Base-by-base conservation (phyloP, 2,329 filamentous ascomycete species). In the Curvularia sp. region DNA sequence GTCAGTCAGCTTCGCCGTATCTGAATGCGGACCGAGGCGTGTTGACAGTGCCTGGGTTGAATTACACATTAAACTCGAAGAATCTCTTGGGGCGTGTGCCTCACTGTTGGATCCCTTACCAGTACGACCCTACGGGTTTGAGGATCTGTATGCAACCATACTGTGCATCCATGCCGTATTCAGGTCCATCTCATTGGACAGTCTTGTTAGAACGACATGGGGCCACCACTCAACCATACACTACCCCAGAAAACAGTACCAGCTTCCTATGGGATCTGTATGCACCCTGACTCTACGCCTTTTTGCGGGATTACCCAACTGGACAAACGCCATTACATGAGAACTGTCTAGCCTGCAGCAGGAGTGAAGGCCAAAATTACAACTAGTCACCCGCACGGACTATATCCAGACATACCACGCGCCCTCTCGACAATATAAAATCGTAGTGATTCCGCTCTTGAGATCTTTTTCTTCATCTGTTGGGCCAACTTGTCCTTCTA, bases 231-330 rank as follows among this genome's bases (percentile, higher is more conserved):
- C 51, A 61, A 36, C 60, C 66, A 59, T 66, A 67, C 61, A 49
- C 54, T 65, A 70, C 71, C 63, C 69, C 63, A 65, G 69, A 59
- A 60, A 65, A 49, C 41, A 12, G 55, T 57, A 55, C 60, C 54
- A 32, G 34, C 55, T 55, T 48, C 42, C 53, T 53, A 51, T 51
- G 58, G 48, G 57, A 61, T 60, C 52, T 36, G 32, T 43, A 49
- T 49, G 49, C 53, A 54, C 49, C 45, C 46, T 52, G 53, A 32
- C 34, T 45, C 46, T 68, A 63, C 55, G 65, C 56, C 66, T 64
- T 60, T 67, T 68, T 72, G 71, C 60, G 64, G 67, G 64, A 64
- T 36, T 45, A 23, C 42, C 45, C 50, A 38, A 49, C 62, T 67
- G 58, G 55, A 58, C 57, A 49, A 57, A 59, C 38, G 51, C 46